Evolutionary conservation across 805 yeast species (phyloP).

Genomic region (Yamadazyma nakazawae): DNA sequence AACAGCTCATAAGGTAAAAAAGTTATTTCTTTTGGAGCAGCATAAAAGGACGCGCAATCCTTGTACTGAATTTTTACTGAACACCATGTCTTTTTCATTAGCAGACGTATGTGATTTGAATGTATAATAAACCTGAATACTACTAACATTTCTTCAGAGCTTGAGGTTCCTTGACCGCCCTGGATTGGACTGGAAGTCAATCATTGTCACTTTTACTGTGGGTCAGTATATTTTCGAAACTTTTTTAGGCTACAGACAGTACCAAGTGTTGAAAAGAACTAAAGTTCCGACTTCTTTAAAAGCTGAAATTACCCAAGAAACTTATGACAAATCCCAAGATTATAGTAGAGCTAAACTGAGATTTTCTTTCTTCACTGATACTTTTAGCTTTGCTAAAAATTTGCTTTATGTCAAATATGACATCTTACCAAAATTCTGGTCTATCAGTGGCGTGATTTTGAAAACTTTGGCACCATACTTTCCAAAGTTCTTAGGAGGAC

Average conservation of each 20-base stretch:
- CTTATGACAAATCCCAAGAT: constrained; percentile 70
- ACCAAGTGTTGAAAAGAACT: constrained; percentile 52
- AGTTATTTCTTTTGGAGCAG: too few relatives aligned
- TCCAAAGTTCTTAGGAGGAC: constrained; percentile 46
- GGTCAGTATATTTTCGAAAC: constrained; percentile 75
- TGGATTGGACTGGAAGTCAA: constrained; percentile 72
- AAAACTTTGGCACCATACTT: constrained; percentile 40
- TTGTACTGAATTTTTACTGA: neutral
- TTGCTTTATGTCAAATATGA: constrained; percentile 57
- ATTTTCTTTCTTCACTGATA: constrained; percentile 57
- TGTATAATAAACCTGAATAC: neutral
- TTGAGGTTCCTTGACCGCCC: constrained; percentile 61
- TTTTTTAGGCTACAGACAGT: constrained; percentile 74
- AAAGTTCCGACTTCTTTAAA: constrained; percentile 67
- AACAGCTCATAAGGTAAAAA: too few relatives aligned
- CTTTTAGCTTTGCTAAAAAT: constrained; percentile 53
- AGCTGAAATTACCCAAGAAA: constrained; percentile 65
- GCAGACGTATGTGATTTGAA: constrained; percentile 11
- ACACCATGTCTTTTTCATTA: constrained; percentile 10
- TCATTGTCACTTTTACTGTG: constrained; percentile 70
- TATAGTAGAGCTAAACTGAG: constrained; percentile 77
- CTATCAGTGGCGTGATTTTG: constrained; percentile 61
- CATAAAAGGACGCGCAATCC: too few relatives aligned
- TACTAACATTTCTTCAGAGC: constrained; percentile 33
- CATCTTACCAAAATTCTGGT: constrained; percentile 41